phyloP scores from a whole-genome alignment of 495 filamentous ascomycete species.

The Neurospora sublineolata region DNA sequence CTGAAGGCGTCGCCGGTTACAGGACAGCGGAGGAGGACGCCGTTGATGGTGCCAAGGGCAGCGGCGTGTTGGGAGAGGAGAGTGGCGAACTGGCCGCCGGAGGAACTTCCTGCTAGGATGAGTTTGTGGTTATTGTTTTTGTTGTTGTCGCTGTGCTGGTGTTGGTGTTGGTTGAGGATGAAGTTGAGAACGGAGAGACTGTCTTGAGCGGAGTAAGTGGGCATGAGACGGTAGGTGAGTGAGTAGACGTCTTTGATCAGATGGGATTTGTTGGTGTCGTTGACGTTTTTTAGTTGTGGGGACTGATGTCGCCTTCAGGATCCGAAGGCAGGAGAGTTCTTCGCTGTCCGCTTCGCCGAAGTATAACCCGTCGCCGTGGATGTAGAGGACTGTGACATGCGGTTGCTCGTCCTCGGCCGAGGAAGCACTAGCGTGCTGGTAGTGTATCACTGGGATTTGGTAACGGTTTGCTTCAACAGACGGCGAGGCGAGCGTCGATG shows the following conservation, averaged over 20 bases:
- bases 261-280: not conserved
- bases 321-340: constrained; percentile 22
- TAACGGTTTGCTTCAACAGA: not conserved
- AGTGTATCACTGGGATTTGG: not conserved
- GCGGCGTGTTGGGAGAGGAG: constrained; percentile 12
- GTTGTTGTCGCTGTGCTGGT: not conserved
- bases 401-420: not conserved
- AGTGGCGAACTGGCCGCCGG: constrained; percentile 21
- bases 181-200: constrained; percentile 11
- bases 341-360: constrained; percentile 23
- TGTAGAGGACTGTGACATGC: constrained; percentile 13
- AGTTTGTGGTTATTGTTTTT: not conserved
- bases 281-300: not conserved
- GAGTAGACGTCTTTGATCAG: constrained; percentile 12
- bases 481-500: not conserved
- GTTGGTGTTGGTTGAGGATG: not conserved
- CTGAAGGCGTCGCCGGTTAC: constrained; percentile 19
- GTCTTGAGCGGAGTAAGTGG: constrained; percentile 11
- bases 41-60: not conserved
- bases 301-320: constrained; percentile 5
- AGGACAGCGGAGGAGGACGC: constrained; percentile 21
- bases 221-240: constrained; percentile 19
- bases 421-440: not conserved
- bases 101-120: constrained; percentile 21
- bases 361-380: constrained; percentile 22